Conservation (phyloP, 352 stramenopile genomes). For the Pythium phragmiticola region DNA sequence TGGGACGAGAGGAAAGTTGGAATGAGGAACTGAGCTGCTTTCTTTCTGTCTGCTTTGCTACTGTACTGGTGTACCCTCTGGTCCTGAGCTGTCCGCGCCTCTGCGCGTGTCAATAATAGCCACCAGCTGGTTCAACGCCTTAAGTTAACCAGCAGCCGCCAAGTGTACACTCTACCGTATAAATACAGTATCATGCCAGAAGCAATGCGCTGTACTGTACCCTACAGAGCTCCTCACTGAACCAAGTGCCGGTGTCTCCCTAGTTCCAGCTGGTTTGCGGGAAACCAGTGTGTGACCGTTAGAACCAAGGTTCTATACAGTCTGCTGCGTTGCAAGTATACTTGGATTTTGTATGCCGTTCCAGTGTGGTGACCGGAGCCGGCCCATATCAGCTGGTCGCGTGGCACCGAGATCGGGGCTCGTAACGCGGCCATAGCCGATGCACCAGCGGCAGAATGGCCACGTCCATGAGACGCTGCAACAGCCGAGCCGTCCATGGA, state of each 20-base stretch:
- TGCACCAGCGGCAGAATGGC: slow-evolving; percentile 45
- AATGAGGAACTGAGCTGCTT: not conserved
- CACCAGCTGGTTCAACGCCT: not conserved
- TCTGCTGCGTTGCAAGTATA: slow-evolving; percentile 2
- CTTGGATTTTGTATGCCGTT: slow-evolving; percentile 22
- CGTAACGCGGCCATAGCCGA: slow-evolving; percentile 14
- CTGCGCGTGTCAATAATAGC: slow-evolving; percentile 23
- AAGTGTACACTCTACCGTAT: not conserved
- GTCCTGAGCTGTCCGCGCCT: not conserved
- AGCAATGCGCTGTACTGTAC: not conserved
- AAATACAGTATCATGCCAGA: not conserved
- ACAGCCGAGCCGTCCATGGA: slow-evolving; percentile 35
- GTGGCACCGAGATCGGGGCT: slow-evolving; percentile 2
- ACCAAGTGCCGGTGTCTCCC: too few relatives aligned
- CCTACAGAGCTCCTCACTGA: not conserved
- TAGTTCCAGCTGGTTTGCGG: not conserved
- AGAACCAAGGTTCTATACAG: slow-evolving; percentile 3
- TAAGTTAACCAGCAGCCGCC: not conserved
- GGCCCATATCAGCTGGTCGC: slow-evolving; percentile 4
- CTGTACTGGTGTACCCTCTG: not conserved
- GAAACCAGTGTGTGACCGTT: not conserved
- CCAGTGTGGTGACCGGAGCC: not conserved
- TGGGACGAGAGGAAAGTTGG: slow-evolving; percentile 18
- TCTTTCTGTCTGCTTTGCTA: not conserved
- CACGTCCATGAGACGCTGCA: slow-evolving; percentile 47